phyloP scores from a whole-genome alignment of 1,139 yeast genomes.

The Casaregolazyma lundiana region DNA sequence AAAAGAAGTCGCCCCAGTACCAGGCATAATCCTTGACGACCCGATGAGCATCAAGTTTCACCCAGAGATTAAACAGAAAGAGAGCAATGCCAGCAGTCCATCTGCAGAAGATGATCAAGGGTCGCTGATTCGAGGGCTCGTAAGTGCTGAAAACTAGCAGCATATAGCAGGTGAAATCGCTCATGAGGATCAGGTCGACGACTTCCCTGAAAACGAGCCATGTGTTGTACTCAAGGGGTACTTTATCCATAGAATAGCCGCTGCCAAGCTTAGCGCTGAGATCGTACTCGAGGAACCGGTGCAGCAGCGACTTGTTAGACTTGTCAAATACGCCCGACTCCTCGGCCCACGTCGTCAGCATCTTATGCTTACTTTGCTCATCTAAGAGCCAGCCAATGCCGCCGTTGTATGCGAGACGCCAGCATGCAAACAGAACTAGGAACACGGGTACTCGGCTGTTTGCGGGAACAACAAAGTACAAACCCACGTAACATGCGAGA shows the following conservation, averaged over 20 bases:
- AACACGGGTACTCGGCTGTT: constrained; percentile 42
- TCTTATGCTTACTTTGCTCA: constrained; percentile 59
- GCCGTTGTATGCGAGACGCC: constrained; percentile 74
- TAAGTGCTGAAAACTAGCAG: constrained; percentile 62
- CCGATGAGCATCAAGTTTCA: constrained; percentile 81
- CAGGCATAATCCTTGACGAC: constrained; percentile 90
- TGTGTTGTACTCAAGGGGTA: constrained; percentile 75
- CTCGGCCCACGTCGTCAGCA: constrained; percentile 54
- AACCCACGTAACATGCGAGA: constrained; percentile 47
- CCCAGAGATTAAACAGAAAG: constrained; percentile 76
- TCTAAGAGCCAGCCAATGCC: constrained; percentile 74
- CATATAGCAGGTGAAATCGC: constrained; percentile 75
- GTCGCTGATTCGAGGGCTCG: constrained; percentile 39
- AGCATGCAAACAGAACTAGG: constrained; percentile 57
- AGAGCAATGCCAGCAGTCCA: constrained; percentile 43
- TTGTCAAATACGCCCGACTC: constrained; percentile 45
- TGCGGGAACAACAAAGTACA: constrained; percentile 40
- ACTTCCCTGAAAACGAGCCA: constrained; percentile 78
- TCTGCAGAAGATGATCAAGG: constrained; percentile 34
- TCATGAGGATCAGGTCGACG: constrained; percentile 81
- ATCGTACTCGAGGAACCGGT: constrained; percentile 45
- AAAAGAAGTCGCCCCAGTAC: constrained; percentile 96
- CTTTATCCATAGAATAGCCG: constrained; percentile 43
- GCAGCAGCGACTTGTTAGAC: constrained; percentile 31
- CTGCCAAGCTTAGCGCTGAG: constrained; percentile 57